Evolutionary conservation across 225 moss, liverwort and hornwort genomes (phyloP).

Genomic region (Climacium dendroides): DNA sequence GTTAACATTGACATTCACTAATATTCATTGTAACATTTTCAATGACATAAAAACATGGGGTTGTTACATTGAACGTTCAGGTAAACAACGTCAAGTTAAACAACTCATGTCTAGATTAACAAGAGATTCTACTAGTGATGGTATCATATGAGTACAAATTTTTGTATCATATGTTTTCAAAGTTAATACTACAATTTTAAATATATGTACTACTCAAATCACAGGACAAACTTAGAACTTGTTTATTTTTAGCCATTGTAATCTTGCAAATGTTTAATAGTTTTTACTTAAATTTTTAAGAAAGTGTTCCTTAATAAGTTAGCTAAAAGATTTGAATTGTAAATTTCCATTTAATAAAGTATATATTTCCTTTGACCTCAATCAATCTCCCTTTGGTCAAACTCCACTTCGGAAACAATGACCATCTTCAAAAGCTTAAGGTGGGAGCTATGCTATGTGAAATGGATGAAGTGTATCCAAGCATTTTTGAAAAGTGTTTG

Average conservation of each 20-base stretch:
- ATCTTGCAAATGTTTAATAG: not conserved
- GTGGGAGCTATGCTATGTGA: not conserved
- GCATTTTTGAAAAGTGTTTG: not conserved
- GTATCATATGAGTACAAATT: not conserved
- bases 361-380: not conserved
- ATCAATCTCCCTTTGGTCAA: rapidly evolving
- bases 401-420: not conserved
- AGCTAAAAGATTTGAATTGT: not conserved
- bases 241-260: not conserved
- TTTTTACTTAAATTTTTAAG: not conserved
- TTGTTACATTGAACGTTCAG: too few species aligned
- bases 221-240: rapidly evolving
- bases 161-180: not conserved
- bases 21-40: too few species aligned
- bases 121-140: too few species aligned
- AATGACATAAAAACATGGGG: too few species aligned
- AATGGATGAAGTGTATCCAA: not conserved
- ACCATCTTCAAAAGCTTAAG: not conserved
- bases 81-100: too few species aligned
- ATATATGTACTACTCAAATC: not conserved
- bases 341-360: not conserved
- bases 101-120: too few species aligned
- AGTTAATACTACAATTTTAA: too few species aligned
- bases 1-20: too few species aligned
- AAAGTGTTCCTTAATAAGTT: rapidly evolving